Base-by-base conservation (phyloP, 352 stramenopile species). In the Sclerospora graminicola region DNA sequence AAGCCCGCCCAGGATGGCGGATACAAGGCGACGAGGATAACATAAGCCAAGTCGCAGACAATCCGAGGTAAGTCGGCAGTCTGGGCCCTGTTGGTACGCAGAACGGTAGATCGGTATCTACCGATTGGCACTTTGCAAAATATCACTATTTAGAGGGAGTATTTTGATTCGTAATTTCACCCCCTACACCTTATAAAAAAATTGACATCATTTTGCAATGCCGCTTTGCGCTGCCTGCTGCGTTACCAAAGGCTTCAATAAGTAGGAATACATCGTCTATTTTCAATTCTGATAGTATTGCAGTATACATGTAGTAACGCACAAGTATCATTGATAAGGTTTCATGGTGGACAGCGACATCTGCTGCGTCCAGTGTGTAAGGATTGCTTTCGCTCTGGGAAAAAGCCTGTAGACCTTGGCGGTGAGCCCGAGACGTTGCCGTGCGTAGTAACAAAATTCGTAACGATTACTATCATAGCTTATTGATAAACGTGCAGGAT, bases 171-270 rank as follows among this genome's bases (percentile, higher is more conserved):
- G n/a, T n/a, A n/a, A n/a, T n/a, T n/a, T n/a, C n/a, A n/a, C n/a
- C n/a, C n/a, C n/a, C n/a, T n/a, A n/a, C n/a, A n/a, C n/a, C n/a
- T n/a, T n/a, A n/a, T n/a, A n/a, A n/a, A n/a, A n/a, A n/a, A n/a
- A n/a, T n/a, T n/a, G n/a, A n/a, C n/a, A n/a, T 33, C 28, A 13
- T 13, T 33, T 6, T 26, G 52, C 16, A 15, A 90, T 90, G 78
- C 75, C 75, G 26, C 66, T 84, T 39, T 91, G 79, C 46, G 62
- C 73, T 18, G 73, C 72, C 11, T 91, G 79, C 50, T 66, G 59
- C 38, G 55, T 79, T 44, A 68, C 66, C 44, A 87, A 85, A 49
- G 79, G 79, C 37, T 72, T 86, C 41, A 91, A 91, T 65, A 86
- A 83, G 78, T 84, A 47, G 30, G 57, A 23, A 10, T 8, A 19